Evolutionary conservation across 176 grass and related monocot species (phyloP), one percentile per base, ranked within the genome.

Genomic region (Cymbopogon citratus): DNA sequence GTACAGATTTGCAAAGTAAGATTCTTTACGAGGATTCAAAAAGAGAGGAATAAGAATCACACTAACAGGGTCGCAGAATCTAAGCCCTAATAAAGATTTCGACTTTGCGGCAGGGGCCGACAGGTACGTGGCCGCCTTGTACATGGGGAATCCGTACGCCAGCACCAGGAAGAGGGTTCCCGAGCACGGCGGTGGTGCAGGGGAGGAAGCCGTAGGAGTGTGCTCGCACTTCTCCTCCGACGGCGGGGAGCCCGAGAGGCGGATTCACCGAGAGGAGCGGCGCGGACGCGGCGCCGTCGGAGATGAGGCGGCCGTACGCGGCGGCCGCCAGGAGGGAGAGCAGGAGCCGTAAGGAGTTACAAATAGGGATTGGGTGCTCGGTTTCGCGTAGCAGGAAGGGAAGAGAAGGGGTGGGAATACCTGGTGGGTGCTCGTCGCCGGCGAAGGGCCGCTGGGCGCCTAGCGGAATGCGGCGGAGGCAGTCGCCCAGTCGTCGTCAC

Each of bases 101-200:
- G 2, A 19, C 66, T 57, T 59, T 70, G 54, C 54, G 3, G 9
- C 54, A 59, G 54, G 21, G 54, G 82, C 36, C 3, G 92, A 99
- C 19, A 99, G 77, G 75, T 76, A 91, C 57, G 96, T 99, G 65
- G 92, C 96, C 6, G 91, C 88, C 38, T 95, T 99, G 81, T 74
- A 93, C 92, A 98, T 98, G 43, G 95, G 68, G 81, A 95, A 98
- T 1, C 96, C 96, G 72, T 98, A 98, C 9, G 66, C 43, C 5
- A 95, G 34, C n/a, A 83, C 87, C 8, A 98, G 86, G 87, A 95
- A 99, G 44, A 93, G 63, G 84, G 21, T 93, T 99, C 0, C 96
- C 96, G 3, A 95, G 19, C 35, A 86, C 92, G 68, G 92, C 93
- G 72, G 96, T 93, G 59, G 96, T 99, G 82, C 92, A 99, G 14